phyloP scores from a whole-genome alignment of 495 filamentous ascomycete species.

The Filosporella fistucella region DNA sequence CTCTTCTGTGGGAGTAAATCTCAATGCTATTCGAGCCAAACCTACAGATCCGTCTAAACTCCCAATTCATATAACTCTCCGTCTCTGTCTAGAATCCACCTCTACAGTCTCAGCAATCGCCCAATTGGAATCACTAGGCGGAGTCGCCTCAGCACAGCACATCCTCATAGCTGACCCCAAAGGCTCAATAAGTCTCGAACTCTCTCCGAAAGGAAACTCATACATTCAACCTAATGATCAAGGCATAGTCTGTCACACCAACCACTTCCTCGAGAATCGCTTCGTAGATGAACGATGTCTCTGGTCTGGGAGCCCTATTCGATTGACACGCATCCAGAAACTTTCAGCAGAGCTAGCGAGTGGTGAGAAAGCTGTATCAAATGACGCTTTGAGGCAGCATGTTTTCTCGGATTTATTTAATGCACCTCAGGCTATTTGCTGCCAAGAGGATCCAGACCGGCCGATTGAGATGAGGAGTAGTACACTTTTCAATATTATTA shows the following conservation, averaged over 20 bases:
- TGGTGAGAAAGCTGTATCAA: background rate
- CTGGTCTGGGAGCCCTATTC: slow-evolving; percentile 47
- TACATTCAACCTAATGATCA: slow-evolving; percentile 38
- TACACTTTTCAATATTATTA: slow-evolving; percentile 5
- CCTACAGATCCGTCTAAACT: slow-evolving; percentile 48
- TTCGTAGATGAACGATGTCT: slow-evolving; percentile 45
- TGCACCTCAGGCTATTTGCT: slow-evolving; percentile 9
- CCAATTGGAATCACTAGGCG: slow-evolving; percentile 41
- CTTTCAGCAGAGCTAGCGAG: slow-evolving; percentile 30
- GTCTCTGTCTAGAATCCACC: slow-evolving; percentile 51
- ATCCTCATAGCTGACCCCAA: slow-evolving; percentile 54
- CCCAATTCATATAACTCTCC: slow-evolving; percentile 59
- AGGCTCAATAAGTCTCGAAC: slow-evolving; percentile 50
- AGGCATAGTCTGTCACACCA: slow-evolving; percentile 54
- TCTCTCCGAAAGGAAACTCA: slow-evolving; percentile 46
- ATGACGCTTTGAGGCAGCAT: background rate
- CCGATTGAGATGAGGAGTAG: slow-evolving; percentile 4
- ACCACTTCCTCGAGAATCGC: slow-evolving; percentile 46
- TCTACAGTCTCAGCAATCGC: slow-evolving; percentile 46
- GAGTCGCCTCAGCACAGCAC: slow-evolving; percentile 53
- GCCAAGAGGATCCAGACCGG: slow-evolving; percentile 3
- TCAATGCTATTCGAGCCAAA: slow-evolving; percentile 61
- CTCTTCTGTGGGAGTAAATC: slow-evolving; percentile 55
- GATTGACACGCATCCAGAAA: slow-evolving; percentile 41
- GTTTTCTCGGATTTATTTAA: slow-evolving; percentile 9